Percentiles rank a stretch among this genome's conserved stretches.
phyloP scores from a whole-genome alignment of 2,329 filamentous ascomycete species.

The Pseudocercospora eumusae region DNA sequence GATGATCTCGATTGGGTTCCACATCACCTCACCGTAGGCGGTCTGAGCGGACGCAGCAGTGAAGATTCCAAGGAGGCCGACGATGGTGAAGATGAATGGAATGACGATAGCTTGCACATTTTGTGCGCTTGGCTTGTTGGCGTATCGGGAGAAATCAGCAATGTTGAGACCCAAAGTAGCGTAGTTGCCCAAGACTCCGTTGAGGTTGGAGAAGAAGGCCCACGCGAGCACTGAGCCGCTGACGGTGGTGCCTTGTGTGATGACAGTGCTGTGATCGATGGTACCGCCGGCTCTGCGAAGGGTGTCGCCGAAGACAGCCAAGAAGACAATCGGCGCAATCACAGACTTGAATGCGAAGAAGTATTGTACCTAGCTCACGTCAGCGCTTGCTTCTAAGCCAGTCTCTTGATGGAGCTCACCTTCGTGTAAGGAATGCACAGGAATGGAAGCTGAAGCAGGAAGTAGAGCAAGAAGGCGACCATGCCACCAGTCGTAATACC shows the following conservation, averaged over 20 bases:
- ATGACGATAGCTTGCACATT: slow-evolving; percentile 44
- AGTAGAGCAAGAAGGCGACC: slow-evolving; percentile 59
- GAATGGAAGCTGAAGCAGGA: slow-evolving; percentile 56
- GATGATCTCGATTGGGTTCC: slow-evolving; percentile 41
- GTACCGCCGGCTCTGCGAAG: slow-evolving; percentile 35
- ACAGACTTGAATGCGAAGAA: slow-evolving; percentile 47
- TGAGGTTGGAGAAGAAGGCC: slow-evolving; percentile 36
- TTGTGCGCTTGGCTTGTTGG: slow-evolving; percentile 35
- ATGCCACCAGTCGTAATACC: slow-evolving; percentile 60
- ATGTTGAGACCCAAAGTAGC: slow-evolving; percentile 41
- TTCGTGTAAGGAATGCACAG: slow-evolving; percentile 55
- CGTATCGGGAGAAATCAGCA: slow-evolving; percentile 39
- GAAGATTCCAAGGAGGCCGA: slow-evolving; percentile 52
- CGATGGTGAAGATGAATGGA: slow-evolving; percentile 52
- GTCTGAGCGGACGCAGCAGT: slow-evolving; percentile 57
- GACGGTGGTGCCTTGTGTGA: slow-evolving; percentile 34
- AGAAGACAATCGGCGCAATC: slow-evolving; percentile 39
- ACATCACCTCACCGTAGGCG: slow-evolving; percentile 51
- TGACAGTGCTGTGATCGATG: slow-evolving; percentile 38
- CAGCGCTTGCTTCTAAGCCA: background rate
- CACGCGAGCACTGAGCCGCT: slow-evolving; percentile 36
- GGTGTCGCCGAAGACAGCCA: slow-evolving; percentile 38
- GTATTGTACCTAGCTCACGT: slow-evolving; percentile 27
- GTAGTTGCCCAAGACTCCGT: slow-evolving; percentile 37
- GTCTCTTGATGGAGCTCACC: slow-evolving; percentile 20